Percentiles rank a stretch among this genome's conserved stretches.
phyloP scores from a whole-genome alignment of 306 rosid genomes.

The Pyrus bretschneideri region DNA sequence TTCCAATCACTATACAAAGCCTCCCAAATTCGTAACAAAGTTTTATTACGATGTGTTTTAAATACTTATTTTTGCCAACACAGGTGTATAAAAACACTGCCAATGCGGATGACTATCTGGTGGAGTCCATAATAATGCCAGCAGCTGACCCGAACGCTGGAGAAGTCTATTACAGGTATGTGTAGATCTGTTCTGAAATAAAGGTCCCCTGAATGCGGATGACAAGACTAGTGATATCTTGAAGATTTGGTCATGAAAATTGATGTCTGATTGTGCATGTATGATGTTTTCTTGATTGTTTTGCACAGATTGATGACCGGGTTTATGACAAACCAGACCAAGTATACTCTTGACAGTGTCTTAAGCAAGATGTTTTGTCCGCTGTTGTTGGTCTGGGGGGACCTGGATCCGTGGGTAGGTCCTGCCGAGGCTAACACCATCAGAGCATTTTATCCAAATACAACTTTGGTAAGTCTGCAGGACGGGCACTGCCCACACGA shows the following conservation, averaged over 20 bases:
- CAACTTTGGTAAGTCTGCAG: constrained; percentile 65
- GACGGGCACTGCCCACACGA: constrained; percentile 97
- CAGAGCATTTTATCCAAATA: constrained; percentile 71
- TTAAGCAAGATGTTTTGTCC: constrained; percentile 75
- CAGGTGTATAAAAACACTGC: constrained; percentile 70
- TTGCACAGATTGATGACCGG: constrained; percentile 73
- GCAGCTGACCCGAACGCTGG: constrained; percentile 90
- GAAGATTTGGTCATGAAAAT: background rate
- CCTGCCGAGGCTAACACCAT: constrained; percentile 72
- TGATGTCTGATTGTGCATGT: background rate
- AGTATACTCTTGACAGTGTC: constrained; percentile 63
- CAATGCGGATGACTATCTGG: constrained; percentile 92
- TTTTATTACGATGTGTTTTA: background rate
- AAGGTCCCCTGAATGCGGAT: background rate
- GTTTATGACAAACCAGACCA: constrained; percentile 75
- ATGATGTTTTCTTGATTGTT: background rate
- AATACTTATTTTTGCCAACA: constrained; percentile 2
- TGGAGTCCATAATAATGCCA: constrained; percentile 77
- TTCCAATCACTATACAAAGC: background rate
- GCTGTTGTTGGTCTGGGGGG: constrained; percentile 82
- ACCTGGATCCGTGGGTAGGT: constrained; percentile 97
- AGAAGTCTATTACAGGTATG: constrained; percentile 87
- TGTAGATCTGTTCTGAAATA: background rate
- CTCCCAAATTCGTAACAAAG: background rate
- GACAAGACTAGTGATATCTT: background rate